Evolutionary conservation across 805 yeast species (phyloP), one percentile per base, ranked within the genome.

Genomic region (Middelhovenomyces tepae): DNA sequence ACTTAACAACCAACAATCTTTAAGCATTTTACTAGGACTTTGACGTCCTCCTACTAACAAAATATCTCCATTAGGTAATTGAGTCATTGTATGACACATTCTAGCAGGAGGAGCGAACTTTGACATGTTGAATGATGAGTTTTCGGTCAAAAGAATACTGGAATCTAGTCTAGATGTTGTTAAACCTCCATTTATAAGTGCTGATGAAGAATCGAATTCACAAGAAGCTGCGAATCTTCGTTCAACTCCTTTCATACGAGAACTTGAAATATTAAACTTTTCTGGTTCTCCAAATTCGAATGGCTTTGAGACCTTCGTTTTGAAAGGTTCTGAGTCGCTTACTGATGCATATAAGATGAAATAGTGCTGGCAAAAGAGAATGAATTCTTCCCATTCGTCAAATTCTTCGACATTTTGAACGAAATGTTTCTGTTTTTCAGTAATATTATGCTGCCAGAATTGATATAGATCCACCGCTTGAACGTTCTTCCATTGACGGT

Each of bases 321-420:
- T n/a, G n/a, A n/a, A n/a, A n/a, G 40, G 22, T 17, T 24, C 28
- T 20, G 21, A 8, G 10, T 45, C 44, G 43, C 69, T 73, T n/a
- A 35, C 47, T 0, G 76, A 65, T 2, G 84, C 84, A 53, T 78
- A 86, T 2, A 77, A 60, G 24, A 78, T 62, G 22, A 75, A 60
- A 47, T 82, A 83, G 51, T 82, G 91, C 46, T 80, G 89, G 37
- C 83, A 72, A 47, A 79, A 82, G 9, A 78, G 48, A 18, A 75
- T 66, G 42, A 82, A 81, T 53, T 82, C 94, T 56, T 82, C 94
- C 73, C 82, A 71, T 56, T 83, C 94, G 52, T 83, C 94, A 54
- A 82, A 83, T 3, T 71, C 70, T 50, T 82, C 93, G 14, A 79
- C 62, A 1, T 48, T 29, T 11, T 60, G 62, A 6, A 83, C 65